Evolutionary conservation across 495 filamentous ascomycete genomes (phyloP), one percentile per base, ranked within the genome.

Genomic region (Penicillium mononematosum): DNA sequence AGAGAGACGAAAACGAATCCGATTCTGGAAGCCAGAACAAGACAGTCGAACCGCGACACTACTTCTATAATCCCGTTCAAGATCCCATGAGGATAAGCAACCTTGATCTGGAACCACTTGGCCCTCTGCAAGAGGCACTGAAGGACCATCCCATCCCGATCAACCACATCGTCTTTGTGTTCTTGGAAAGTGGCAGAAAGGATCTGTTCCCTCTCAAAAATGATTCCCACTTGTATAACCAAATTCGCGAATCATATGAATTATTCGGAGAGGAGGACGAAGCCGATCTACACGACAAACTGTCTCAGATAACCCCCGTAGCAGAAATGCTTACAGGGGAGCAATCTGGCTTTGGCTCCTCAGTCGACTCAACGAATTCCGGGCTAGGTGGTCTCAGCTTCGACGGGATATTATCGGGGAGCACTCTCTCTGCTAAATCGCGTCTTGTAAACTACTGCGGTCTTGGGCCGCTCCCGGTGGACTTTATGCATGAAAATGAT

Each of bases 41-140:
- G 22, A 31, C 60, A 6, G 48, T 38, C 9, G 53, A 38, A 55
- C n/a, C 27, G 47, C 12, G 45, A 59, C 32, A 59, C 52, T 42
- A 56, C 49, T 69, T 69, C 42, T 80, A 77, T 45, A 69, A 78
- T 34, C 68, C 76, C 5, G 61, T 63, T n/a, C 54, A 59, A 1
- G 77, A 80, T 53, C 76, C 77, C 0, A 57, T 78, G 5, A 72
- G 75, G 54, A 70, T 80, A 31, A 71, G 70, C 12, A 80, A 80
- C 47, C 56, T 78, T 8, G 70, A 70, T 5, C 56, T 68, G 10
- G 63, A 67, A 0, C 56, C 78, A 2, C 59, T 76, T n/a, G 61
- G 51, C 6, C 61, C 68, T 16, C 45, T 76, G 34, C 53, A 62
- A 56, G 58, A 68, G 19, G 70, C 65, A 4, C 68, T 73, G 38